Evolutionary conservation across 1,284 basidiomycete species (phyloP).

Genomic region (Exsudoporus floridanus): DNA sequence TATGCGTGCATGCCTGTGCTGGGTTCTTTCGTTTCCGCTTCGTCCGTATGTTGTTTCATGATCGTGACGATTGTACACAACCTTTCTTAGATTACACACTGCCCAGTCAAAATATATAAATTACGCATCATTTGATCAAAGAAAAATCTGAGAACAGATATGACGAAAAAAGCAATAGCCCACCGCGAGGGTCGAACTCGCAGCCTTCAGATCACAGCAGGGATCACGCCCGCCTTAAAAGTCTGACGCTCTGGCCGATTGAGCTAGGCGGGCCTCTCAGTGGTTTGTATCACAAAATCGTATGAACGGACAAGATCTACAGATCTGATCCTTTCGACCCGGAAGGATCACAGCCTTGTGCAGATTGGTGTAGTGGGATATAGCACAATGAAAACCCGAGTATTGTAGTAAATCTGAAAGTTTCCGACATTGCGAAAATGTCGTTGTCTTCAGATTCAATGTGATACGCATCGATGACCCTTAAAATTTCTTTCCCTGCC

Average conservation of each 20-base stretch:
- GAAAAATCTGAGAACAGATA: background rate
- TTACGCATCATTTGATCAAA: background rate
- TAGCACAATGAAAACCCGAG: too few species aligned
- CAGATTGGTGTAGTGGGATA: too few species aligned
- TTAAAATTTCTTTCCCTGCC: background rate
- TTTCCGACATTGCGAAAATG: too few species aligned
- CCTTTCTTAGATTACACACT: slow-evolving; percentile 26
- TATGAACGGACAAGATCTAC: background rate
- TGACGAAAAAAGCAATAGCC: slow-evolving; percentile 46
- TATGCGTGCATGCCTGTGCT: slow-evolving; percentile 15
- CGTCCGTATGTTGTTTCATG: slow-evolving; percentile 16
- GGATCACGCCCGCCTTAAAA: slow-evolving; percentile 53
- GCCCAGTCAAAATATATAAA: slow-evolving; percentile 12
- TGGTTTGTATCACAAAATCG: rapidly evolving
- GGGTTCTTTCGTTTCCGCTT: slow-evolving; percentile 12
- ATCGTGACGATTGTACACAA: slow-evolving; percentile 16
- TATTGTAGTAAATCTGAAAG: too few species aligned
- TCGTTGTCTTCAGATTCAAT: too few species aligned
- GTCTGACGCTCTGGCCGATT: slow-evolving; percentile 57
- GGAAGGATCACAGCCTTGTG: too few species aligned
- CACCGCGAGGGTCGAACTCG: slow-evolving; percentile 91
- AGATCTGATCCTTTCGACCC: background rate
- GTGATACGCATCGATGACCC: too few species aligned
- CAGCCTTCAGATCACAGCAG: slow-evolving; percentile 85
- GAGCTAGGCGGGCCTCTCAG: slow-evolving; percentile 55